These are phyloP conservation scores for Phytophthora idaei DNA, from an alignment of 352 stramenopile genomes.

Conservation along the genomic window DNA sequence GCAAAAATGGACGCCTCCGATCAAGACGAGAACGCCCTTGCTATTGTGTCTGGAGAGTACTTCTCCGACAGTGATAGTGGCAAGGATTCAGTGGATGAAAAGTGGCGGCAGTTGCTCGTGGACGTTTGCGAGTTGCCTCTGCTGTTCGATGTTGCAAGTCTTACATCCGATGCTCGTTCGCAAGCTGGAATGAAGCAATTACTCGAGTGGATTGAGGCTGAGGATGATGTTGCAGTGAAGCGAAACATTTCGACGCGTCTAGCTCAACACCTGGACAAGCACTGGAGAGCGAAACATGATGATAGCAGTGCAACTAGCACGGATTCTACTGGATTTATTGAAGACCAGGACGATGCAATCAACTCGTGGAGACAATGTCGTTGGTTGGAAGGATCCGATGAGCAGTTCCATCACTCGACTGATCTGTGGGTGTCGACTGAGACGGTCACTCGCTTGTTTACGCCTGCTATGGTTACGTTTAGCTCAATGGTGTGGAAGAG, in stretches of 20 bases:
- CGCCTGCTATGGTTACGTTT: constrained; percentile 54
- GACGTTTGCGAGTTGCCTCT: constrained; percentile 47
- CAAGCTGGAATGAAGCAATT: constrained; percentile 37
- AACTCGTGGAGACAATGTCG: constrained; percentile 33
- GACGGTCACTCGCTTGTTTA: constrained; percentile 44
- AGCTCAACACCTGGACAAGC: constrained; percentile 46
- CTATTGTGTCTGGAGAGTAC: constrained; percentile 28
- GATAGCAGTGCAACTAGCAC: not conserved
- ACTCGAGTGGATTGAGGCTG: constrained; percentile 55
- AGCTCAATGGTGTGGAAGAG: constrained; percentile 43
- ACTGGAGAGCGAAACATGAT: constrained; percentile 34
- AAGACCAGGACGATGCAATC: constrained; percentile 13
- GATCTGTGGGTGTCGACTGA: constrained; percentile 57
- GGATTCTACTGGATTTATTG: constrained; percentile 2
- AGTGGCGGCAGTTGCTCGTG: constrained; percentile 47
- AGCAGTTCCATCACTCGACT: constrained; percentile 35
- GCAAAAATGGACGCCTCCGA: constrained; percentile 11
- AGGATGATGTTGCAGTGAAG: constrained; percentile 39
- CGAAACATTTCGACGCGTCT: constrained; percentile 52
- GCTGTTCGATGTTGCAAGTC: constrained; percentile 37
- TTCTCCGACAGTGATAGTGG: constrained; percentile 11
- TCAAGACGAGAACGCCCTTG: constrained; percentile 5
- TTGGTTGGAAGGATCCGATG: constrained; percentile 54
- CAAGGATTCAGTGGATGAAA: constrained; percentile 16
- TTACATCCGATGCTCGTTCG: constrained; percentile 22